phyloP scores from a whole-genome alignment of 1,139 yeast species.

The Nakaseomyces sp. region DNA sequence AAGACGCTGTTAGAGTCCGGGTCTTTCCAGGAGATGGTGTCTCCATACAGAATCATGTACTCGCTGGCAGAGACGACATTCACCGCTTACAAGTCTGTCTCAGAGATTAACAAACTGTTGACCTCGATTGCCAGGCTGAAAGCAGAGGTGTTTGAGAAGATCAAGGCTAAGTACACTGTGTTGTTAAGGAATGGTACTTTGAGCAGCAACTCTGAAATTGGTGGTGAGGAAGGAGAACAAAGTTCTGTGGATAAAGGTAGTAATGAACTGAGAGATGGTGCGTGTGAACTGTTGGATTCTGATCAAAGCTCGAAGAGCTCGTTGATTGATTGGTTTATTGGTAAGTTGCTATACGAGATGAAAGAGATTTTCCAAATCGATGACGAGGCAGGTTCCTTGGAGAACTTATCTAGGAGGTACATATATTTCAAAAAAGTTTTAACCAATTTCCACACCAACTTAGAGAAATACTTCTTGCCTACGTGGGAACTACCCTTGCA shows the following conservation, averaged over 20 bases:
- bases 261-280: conserved; percentile 34
- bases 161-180: conserved; percentile 53
- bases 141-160: conserved; percentile 57
- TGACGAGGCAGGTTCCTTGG: conserved; percentile 92
- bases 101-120: conserved; percentile 66
- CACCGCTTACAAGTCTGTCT: conserved; percentile 73
- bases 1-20: conserved; percentile 39
- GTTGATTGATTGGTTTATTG: conserved; percentile 66
- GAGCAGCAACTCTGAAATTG: too few species aligned
- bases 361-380: conserved; percentile 60
- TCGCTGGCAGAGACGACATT: conserved; percentile 65
- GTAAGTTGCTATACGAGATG: conserved; percentile 63
- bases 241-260: conserved; percentile 12
- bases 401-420: conserved; percentile 72
- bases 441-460: conserved; percentile 48
- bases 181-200: conserved; percentile 16
- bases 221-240: too few species aligned
- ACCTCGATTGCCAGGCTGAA: conserved; percentile 57
- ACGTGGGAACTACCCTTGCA: conserved; percentile 64
- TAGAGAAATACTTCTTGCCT: conserved; percentile 50
- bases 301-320: conserved; percentile 51
- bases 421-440: conserved; percentile 71
- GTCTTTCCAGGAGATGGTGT: conserved; percentile 59
- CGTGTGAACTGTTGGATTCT: conserved; percentile 65
- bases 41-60: conserved; percentile 64